A percentile compares a stretch with the other conserved stretches of the same genome.
These are phyloP conservation scores for Sclerotinia trifoliorum DNA, from an alignment of 2,329 filamentous ascomycete genomes.

Conservation along the genomic window DNA sequence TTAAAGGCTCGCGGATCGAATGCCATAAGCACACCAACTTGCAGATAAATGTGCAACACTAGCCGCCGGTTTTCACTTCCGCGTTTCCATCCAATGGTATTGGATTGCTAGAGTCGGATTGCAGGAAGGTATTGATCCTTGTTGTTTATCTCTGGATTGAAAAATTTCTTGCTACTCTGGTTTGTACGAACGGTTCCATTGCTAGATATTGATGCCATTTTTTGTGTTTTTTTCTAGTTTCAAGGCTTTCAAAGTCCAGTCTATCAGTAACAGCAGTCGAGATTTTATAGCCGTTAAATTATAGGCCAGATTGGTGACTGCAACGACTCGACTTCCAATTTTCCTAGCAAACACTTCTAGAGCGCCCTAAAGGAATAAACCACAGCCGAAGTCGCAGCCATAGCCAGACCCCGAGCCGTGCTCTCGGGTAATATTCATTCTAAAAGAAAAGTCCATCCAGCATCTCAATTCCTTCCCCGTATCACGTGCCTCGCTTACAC, in stretches of 20 bases:
- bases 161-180: neutral
- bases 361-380: neutral
- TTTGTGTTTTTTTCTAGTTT: neutral
- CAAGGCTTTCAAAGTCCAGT: neutral
- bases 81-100: neutral
- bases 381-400: neutral
- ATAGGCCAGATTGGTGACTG: neutral
- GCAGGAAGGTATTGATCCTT: neutral
- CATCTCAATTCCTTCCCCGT: neutral
- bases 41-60: neutral
- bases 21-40: neutral
- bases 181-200: fast-evolving
- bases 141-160: neutral
- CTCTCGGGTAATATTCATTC: neutral
- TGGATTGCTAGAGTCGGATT: too few relatives aligned
- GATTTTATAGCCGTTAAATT: neutral
- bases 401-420: neutral
- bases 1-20: neutral
- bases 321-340: too few relatives aligned
- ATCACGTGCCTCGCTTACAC: constrained; percentile 9
- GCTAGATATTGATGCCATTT: neutral
- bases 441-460: neutral
- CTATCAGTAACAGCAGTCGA: neutral
- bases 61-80: neutral
- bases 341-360: too few relatives aligned